These are phyloP conservation scores for Epichloe brachyelytri DNA, from an alignment of 2,329 filamentous ascomycete genomes.

Conservation along the genomic window DNA sequence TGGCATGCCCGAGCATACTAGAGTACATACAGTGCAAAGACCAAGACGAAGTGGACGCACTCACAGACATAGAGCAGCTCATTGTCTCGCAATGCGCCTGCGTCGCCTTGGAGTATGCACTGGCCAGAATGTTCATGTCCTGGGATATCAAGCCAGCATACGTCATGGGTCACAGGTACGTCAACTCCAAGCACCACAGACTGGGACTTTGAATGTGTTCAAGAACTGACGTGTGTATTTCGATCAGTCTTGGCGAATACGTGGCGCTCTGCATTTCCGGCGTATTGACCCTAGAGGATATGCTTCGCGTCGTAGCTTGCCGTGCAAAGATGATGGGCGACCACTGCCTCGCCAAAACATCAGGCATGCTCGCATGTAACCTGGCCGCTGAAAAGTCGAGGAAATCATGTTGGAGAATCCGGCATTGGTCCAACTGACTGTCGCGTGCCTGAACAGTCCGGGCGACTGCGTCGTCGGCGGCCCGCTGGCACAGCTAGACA, in stretches of 20 bases:
- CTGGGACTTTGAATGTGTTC: too few species aligned
- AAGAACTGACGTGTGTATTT: not conserved
- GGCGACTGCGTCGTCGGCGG: not conserved
- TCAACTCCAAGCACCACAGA: not conserved
- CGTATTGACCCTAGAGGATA: conserved; percentile 59
- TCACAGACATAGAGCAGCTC: too few species aligned
- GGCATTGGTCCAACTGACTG: not conserved
- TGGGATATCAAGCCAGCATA: conserved; percentile 38
- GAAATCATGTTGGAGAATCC: not conserved
- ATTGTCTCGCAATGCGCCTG: too few species aligned
- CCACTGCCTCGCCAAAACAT: conserved; percentile 52
- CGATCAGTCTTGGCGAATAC: conserved; percentile 26
- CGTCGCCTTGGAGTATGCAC: conserved; percentile 35
- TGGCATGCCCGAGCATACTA: too few species aligned
- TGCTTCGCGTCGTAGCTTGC: conserved; percentile 57
- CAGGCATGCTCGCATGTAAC: conserved; percentile 43
- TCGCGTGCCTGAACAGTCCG: not conserved
- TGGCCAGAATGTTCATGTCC: conserved; percentile 41
- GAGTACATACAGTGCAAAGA: too few species aligned
- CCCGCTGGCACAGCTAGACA: not conserved
- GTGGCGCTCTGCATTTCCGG: conserved; percentile 51
- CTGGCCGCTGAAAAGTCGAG: conserved; percentile 10
- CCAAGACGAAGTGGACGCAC: too few species aligned
- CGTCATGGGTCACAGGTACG: conserved; percentile 36
- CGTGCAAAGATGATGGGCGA: conserved; percentile 55